Percentiles rank a stretch among this genome's conserved stretches.
Conservation (phyloP, 768 basidiomycete species). For the Mycena maculata region DNA sequence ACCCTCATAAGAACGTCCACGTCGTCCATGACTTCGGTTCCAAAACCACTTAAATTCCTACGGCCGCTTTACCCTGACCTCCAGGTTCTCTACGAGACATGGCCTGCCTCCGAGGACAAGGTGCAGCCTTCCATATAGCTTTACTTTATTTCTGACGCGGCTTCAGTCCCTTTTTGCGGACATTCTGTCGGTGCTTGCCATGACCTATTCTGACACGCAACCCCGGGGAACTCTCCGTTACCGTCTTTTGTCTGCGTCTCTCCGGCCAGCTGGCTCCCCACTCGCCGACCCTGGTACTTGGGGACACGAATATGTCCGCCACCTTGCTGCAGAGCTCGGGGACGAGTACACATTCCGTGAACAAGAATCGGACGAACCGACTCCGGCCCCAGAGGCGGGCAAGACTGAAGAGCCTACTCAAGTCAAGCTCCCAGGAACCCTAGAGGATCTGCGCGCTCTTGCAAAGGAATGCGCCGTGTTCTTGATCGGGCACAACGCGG, state of each 20-base stretch:
- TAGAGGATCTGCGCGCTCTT: conserved; percentile 80
- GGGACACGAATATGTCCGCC: conserved; percentile 99
- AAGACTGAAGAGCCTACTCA: conserved; percentile 45
- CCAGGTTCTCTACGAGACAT: conserved; percentile 84
- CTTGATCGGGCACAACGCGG: conserved; percentile 93
- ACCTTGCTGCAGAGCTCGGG: conserved; percentile 95
- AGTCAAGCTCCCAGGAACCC: conserved; percentile 63
- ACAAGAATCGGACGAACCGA: conserved; percentile 54
- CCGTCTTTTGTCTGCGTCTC: conserved; percentile 83
- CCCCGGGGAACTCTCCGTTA: conserved; percentile 96
- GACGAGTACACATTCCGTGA: conserved; percentile 88
- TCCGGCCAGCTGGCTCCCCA: conserved; percentile 71
- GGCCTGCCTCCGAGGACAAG: conserved; percentile 84
- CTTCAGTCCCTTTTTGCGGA: conserved; percentile 92
- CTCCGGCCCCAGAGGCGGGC: conserved; percentile 42
- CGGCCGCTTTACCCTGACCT: conserved; percentile 93
- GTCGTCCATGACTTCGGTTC: conserved; percentile 97
- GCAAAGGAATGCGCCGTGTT: conserved; percentile 90
- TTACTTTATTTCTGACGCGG: conserved; percentile 2
- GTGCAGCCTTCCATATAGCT: conserved; percentile 47
- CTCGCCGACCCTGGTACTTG: conserved; percentile 93
- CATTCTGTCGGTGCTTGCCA: conserved; percentile 96
- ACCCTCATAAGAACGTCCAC: conserved; percentile 96
- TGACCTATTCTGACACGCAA: conserved; percentile 99
- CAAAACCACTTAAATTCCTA: conserved; percentile 98